Evolutionary conservation across 1,284 basidiomycete genomes (phyloP).

Genomic region (Amylostereum areolatum): DNA sequence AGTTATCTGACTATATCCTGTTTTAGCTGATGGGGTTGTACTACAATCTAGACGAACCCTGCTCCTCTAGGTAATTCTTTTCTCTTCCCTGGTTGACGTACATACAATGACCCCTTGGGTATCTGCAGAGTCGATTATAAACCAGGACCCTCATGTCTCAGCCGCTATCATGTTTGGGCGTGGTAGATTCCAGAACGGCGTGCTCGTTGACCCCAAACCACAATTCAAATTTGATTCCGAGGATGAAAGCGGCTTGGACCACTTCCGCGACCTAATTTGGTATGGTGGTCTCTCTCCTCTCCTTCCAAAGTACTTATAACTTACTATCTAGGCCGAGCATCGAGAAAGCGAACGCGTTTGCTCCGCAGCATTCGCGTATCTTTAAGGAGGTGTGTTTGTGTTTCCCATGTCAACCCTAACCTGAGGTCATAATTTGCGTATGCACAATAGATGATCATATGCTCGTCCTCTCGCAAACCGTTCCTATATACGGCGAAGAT

Average conservation of each 20-base stretch:
- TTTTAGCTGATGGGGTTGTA: background rate
- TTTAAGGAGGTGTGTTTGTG: conserved; percentile 22
- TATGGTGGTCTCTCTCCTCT: conserved; percentile 5
- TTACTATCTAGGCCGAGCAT: conserved; percentile 24
- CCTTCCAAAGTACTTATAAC: background rate
- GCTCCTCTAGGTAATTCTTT: conserved; percentile 26
- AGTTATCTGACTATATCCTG: background rate
- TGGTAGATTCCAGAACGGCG: conserved; percentile 27
- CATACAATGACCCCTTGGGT: background rate
- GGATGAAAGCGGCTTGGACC: conserved; percentile 15
- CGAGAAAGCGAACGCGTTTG: conserved; percentile 28
- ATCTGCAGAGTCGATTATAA: conserved; percentile 15
- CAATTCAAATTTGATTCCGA: conserved; percentile 18
- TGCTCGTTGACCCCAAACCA: conserved; percentile 28
- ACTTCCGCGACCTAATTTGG: conserved; percentile 27
- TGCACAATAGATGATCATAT: conserved; percentile 21
- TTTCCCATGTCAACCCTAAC: background rate
- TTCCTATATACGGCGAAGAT: conserved; percentile 28
- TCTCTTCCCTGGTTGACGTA: background rate
- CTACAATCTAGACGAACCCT: conserved; percentile 27
- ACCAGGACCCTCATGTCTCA: conserved; percentile 20
- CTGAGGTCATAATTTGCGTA: background rate
- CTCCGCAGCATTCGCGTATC: conserved; percentile 32
- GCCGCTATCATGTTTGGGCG: conserved; percentile 32
- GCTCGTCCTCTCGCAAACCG: conserved; percentile 19